Evolutionary conservation across 2,329 filamentous ascomycete genomes (phyloP).

Genomic region (Drechslerella coelobrocha): DNA sequence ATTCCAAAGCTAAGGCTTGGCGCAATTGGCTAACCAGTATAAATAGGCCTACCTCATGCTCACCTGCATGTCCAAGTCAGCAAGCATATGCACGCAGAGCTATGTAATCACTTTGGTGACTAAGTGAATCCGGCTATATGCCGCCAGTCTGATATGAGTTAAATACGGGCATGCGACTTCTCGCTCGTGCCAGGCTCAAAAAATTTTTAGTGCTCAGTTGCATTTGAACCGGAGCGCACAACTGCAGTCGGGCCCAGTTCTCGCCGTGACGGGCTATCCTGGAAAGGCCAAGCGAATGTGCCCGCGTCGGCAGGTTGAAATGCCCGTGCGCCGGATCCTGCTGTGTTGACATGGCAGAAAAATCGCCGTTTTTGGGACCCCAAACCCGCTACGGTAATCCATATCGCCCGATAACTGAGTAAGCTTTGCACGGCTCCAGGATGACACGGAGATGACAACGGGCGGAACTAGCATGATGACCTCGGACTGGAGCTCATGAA

Average conservation of each 20-base stretch:
- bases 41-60: background rate
- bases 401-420: background rate
- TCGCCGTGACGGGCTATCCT: background rate
- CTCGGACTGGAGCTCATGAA: background rate
- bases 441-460: background rate
- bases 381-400: background rate
- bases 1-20: background rate
- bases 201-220: too few relatives aligned
- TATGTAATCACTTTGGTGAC: background rate
- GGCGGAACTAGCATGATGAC: background rate
- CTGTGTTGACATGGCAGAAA: background rate
- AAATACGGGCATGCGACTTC: too few relatives aligned
- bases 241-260: background rate
- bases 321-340: background rate
- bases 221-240: too few relatives aligned
- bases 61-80: slow-evolving; percentile 1
- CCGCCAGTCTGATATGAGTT: too few relatives aligned
- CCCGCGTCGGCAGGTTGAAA: slow-evolving; percentile 5
- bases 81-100: background rate
- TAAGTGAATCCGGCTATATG: too few relatives aligned
- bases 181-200: too few relatives aligned
- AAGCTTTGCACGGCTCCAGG: background rate
- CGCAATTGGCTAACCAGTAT: background rate
- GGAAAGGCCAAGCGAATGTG: slow-evolving; percentile 3
- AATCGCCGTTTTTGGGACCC: background rate